Evolutionary conservation across 2,329 filamentous ascomycete species (phyloP).

Genomic region (Cladosporium sp.): DNA sequence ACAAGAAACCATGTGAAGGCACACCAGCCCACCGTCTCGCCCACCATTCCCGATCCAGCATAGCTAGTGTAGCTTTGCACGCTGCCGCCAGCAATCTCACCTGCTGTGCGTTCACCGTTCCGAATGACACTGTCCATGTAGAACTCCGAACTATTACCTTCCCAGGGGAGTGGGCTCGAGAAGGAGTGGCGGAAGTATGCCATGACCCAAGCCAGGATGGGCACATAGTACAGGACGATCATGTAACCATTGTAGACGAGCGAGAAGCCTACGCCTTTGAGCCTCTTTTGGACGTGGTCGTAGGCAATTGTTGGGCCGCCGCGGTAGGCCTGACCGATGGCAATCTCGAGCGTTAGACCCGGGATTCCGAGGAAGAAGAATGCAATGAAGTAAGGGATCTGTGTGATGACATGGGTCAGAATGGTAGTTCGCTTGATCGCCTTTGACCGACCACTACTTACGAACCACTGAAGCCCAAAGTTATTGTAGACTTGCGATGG

Average conservation of each 20-base stretch:
- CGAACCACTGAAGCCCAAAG: constrained; percentile 62
- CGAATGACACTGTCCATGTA: constrained; percentile 54
- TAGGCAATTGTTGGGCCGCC: constrained; percentile 31
- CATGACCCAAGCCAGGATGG: constrained; percentile 62
- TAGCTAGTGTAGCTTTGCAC: constrained; percentile 53
- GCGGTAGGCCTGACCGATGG: constrained; percentile 56
- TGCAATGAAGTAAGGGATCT: constrained; percentile 32
- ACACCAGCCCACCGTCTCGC: constrained; percentile 61
- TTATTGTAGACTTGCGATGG: constrained; percentile 63
- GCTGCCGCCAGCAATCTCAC: constrained; percentile 38
- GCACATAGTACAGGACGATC: constrained; percentile 59
- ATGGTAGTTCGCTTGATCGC: too few species aligned
- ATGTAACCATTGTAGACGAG: constrained; percentile 56
- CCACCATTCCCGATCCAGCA: constrained; percentile 50
- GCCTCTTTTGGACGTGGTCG: constrained; percentile 53
- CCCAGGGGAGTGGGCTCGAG: constrained; percentile 57
- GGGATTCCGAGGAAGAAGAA: constrained; percentile 61
- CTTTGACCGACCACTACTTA: constrained; percentile 29
- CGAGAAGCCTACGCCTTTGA: constrained; percentile 58
- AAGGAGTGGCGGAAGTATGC: constrained; percentile 61
- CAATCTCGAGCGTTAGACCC: constrained; percentile 58
- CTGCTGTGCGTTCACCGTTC: constrained; percentile 49
- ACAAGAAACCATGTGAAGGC: constrained; percentile 62
- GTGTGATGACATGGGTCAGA: background rate
- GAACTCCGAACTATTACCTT: constrained; percentile 53